Base-by-base conservation (phyloP, 148 eudicot species). In the Polygonum maritimum region DNA sequence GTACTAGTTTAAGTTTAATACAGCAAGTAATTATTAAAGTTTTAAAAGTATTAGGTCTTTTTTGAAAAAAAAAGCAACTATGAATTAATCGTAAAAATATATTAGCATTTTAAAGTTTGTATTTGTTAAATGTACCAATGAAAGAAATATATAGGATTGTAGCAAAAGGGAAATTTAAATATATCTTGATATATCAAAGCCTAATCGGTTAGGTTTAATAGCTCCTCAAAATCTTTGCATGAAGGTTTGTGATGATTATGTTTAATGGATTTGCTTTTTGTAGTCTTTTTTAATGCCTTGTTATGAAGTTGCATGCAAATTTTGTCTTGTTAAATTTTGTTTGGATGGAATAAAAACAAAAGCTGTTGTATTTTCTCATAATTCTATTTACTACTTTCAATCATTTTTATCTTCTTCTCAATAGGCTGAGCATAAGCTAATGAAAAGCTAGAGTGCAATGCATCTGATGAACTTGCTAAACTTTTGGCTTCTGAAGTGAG, bases 381-480 rank as follows among this genome's bases (percentile, higher is more conserved):
- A 3, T 18, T 54, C 58, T 57, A 74, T 39, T 70, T 70, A 48
- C 75, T 75, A 12, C 48, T 39, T 80, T 62, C 78, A 79, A 84
- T 79, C 81, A 80, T 58, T 41, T 77, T 76, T 70, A 79, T 79
- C 22, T 85, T 71, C 81, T 63, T 83, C 83, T 79, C 80, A 81
- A 80, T 89, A 94, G 98, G 91, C 78, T 82, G 96, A 94, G 85
- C 92, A 92, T 62, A 94, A 92, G 82, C 83, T 79, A 94, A 92
- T 83, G 98, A 87, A 16, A 94, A 88, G 81, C 79, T 94, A 70
- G 98, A 94, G 84, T 94, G 98, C 77, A 89, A 81, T 86, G 98
- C 98, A 41, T 94, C 98, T 77, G 98, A 94, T 85, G 97, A 94
- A 79, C 98, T 97, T 65, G 91, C 93, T 74, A 94, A 88, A 79